A percentile compares a stretch with the other conserved stretches of the same genome.
Evolutionary conservation across 345 rosid species (phyloP).

Genomic region (Bretschneidera sinensis): DNA sequence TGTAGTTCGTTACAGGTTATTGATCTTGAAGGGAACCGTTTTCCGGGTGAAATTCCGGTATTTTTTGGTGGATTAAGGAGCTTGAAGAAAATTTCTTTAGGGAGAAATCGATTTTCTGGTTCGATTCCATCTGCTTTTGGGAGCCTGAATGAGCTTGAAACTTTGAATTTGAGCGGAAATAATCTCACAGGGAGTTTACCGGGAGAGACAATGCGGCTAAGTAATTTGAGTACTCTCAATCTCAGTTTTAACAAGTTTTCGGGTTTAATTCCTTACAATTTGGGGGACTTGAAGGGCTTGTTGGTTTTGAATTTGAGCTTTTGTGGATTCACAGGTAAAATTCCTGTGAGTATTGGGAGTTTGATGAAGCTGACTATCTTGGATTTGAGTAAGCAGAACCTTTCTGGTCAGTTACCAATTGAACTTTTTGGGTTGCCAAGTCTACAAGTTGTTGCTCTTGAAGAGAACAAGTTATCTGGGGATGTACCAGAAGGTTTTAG

Average conservation of each 20-base stretch:
- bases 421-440: conserved; percentile 77
- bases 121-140: conserved; percentile 48
- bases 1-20: conserved; percentile 50
- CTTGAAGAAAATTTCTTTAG: conserved; percentile 45
- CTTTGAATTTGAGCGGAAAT: conserved; percentile 53
- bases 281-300: conserved; percentile 55
- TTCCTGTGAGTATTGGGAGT: conserved; percentile 48
- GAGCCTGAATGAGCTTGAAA: conserved; percentile 41
- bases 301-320: conserved; percentile 59
- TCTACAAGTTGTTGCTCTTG: conserved; percentile 57
- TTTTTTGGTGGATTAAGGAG: conserved; percentile 42
- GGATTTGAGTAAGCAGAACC: conserved; percentile 70
- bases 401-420: conserved; percentile 62
- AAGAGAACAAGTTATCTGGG: conserved; percentile 49
- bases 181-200: conserved; percentile 55
- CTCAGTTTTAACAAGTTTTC: conserved; percentile 53
- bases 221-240: conserved; percentile 55
- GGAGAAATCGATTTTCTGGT: conserved; percentile 60
- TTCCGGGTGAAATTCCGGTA: conserved; percentile 51
- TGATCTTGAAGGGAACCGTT: conserved; percentile 57
- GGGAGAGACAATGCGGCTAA: conserved; percentile 40
- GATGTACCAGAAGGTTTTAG: conserved; percentile 84
- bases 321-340: conserved; percentile 61
- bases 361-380: conserved; percentile 52
- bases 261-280: conserved; percentile 47